These are phyloP conservation scores for Maudiozyma turicensis DNA, from an alignment of 805 yeast species.

Conservation along the genomic window DNA sequence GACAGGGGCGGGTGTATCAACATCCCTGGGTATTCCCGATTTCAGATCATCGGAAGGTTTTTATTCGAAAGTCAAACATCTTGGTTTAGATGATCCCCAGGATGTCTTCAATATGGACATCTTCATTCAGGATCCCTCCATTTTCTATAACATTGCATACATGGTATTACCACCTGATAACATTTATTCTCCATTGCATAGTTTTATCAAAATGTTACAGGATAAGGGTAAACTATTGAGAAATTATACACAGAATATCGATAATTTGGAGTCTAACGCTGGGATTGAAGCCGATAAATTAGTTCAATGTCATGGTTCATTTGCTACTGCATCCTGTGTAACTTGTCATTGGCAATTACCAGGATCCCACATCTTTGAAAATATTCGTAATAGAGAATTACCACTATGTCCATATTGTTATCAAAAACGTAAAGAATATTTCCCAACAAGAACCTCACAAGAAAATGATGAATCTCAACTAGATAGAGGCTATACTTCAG, in stretches of 20 bases:
- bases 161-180: constrained; percentile 69
- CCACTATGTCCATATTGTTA: constrained; percentile 68
- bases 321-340: constrained; percentile 77
- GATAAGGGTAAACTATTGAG: constrained; percentile 70
- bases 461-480: constrained; percentile 3
- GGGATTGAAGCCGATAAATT: constrained; percentile 58
- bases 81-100: constrained; percentile 80
- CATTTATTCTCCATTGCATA: constrained; percentile 67
- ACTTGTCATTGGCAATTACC: constrained; percentile 59
- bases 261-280: constrained; percentile 73
- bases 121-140: constrained; percentile 66
- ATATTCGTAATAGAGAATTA: constrained; percentile 47
- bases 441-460: constrained; percentile 11
- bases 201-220: constrained; percentile 62
- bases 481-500: constrained; percentile 7
- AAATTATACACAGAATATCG: constrained; percentile 87
- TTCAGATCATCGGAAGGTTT: constrained; percentile 85
- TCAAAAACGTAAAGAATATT: constrained; percentile 31
- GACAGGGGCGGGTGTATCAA: constrained; percentile 91
- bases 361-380: constrained; percentile 55
- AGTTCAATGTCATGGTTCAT: constrained; percentile 90
- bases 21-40: constrained; percentile 85
- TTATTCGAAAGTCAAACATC: constrained; percentile 54
- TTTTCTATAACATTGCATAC: constrained; percentile 80
- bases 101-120: constrained; percentile 70